phyloP scores from a whole-genome alignment of 2,329 filamentous ascomycete genomes.

The Penicillium sp. region DNA sequence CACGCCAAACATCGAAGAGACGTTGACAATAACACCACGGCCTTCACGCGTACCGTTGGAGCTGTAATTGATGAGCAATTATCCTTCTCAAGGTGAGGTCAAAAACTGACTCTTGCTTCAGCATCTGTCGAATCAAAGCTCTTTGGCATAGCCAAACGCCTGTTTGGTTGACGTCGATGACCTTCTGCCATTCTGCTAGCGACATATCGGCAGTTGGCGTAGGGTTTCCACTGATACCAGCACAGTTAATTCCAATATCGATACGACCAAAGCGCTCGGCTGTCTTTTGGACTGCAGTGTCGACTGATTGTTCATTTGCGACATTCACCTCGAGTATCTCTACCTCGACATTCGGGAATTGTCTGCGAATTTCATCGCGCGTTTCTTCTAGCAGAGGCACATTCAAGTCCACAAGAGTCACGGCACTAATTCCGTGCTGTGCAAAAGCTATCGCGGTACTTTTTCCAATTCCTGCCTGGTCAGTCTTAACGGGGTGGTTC shows the following conservation, averaged over 20 bases:
- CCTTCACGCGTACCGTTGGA: conserved; percentile 20
- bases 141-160: conserved; percentile 63
- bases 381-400: conserved; percentile 39
- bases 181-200: conserved; percentile 54
- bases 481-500: background rate
- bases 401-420: conserved; percentile 59
- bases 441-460: conserved; percentile 56
- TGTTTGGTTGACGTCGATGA: conserved; percentile 59
- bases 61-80: background rate
- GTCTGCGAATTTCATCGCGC: conserved; percentile 33
- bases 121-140: conserved; percentile 47
- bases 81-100: too few relatives aligned
- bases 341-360: conserved; percentile 48
- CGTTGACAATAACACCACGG: conserved; percentile 31
- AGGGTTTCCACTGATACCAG: conserved; percentile 53
- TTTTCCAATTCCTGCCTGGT: conserved; percentile 56
- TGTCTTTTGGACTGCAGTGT: conserved; percentile 47
- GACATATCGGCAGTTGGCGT: conserved; percentile 52
- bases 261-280: conserved; percentile 56
- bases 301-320: conserved; percentile 47
- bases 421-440: conserved; percentile 49
- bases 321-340: conserved; percentile 54
- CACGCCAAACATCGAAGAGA: conserved; percentile 30
- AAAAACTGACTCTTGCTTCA: conserved; percentile 28
- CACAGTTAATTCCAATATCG: conserved; percentile 62